Evolutionary conservation across 176 grass and related monocot species (phyloP).

Genomic region (Phoenix roebelenii): DNA sequence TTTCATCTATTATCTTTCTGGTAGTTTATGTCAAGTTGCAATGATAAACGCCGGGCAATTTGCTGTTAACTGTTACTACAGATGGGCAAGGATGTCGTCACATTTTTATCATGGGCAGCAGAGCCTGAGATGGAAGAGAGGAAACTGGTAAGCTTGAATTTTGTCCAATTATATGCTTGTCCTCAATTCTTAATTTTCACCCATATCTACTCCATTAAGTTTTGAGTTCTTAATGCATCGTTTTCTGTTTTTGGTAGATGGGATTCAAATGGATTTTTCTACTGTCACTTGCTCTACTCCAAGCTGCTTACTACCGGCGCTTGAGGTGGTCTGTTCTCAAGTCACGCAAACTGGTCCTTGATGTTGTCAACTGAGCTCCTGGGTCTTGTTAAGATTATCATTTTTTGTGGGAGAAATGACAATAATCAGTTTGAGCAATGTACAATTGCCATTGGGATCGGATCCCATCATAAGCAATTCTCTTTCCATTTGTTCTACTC

Average conservation of each 20-base stretch:
- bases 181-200: too few relatives aligned
- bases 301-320: slow-evolving; percentile 95
- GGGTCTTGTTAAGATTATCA: slow-evolving; percentile 11
- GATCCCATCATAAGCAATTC: slow-evolving; percentile 29
- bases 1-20: too few relatives aligned
- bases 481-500: slow-evolving; percentile 22
- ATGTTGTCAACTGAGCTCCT: slow-evolving; percentile 75
- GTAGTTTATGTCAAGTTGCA: too few relatives aligned
- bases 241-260: slow-evolving; percentile 33
- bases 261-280: slow-evolving; percentile 99
- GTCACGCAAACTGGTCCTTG: slow-evolving; percentile 81
- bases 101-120: slow-evolving; percentile 93
- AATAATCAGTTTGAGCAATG: slow-evolving; percentile 45
- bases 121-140: slow-evolving; percentile 99
- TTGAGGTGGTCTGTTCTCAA: slow-evolving; percentile 92
- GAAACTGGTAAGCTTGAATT: slow-evolving; percentile 58
- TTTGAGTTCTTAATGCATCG: slow-evolving; percentile 8
- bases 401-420: slow-evolving; percentile 25
- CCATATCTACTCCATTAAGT: too few relatives aligned
- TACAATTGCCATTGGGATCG: slow-evolving; percentile 40
- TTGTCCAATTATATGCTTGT: neutral
- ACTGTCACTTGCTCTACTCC: slow-evolving; percentile 86
- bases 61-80: slow-evolving; percentile 20
- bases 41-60: too few relatives aligned
- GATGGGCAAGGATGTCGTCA: slow-evolving; percentile 97